Evolutionary conservation across 2,329 filamentous ascomycete species (phyloP).

Genomic region (Cordyceps cateniannulata): DNA sequence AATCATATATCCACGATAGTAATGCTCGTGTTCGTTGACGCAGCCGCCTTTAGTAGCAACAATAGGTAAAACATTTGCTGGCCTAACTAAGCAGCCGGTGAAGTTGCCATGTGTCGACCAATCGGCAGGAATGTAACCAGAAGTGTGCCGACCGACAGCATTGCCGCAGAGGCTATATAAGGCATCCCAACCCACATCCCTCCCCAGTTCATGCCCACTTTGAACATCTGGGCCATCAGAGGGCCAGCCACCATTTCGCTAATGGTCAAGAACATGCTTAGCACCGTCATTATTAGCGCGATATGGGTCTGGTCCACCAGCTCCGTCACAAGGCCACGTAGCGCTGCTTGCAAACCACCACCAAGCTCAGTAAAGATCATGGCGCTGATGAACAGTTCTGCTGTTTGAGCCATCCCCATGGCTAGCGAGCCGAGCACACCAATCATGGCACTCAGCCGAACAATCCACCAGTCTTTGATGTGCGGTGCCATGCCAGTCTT

Average conservation of each 20-base stretch:
- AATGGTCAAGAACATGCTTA: not conserved
- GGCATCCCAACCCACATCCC: constrained; percentile 1
- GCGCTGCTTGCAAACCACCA: not conserved
- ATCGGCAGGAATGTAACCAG: not conserved
- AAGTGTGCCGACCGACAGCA: not conserved
- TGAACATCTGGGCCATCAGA: constrained; percentile 1
- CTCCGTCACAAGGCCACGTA: constrained; percentile 4
- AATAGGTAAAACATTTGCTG: not conserved
- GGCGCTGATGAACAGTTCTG: not conserved
- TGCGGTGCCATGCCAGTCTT: constrained; percentile 1
- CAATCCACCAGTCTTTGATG: constrained; percentile 10
- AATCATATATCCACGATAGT: not conserved
- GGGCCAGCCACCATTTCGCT: constrained; percentile 6
- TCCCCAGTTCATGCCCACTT: not conserved
- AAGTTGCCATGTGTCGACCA: not conserved
- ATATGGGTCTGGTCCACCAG: not conserved
- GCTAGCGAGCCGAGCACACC: not conserved
- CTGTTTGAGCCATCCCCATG: not conserved
- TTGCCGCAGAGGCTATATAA: not conserved
- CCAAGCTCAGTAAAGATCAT: not conserved
- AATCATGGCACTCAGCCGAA: not conserved
- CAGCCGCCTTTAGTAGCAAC: not conserved
- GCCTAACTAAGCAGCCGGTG: not conserved
- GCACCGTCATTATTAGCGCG: constrained; percentile 1
- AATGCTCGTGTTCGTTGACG: not conserved